Percentiles rank a stretch among this genome's conserved stretches.
phyloP scores from a whole-genome alignment of 1,284 basidiomycete genomes.

The Pisolithus thermaeus region DNA sequence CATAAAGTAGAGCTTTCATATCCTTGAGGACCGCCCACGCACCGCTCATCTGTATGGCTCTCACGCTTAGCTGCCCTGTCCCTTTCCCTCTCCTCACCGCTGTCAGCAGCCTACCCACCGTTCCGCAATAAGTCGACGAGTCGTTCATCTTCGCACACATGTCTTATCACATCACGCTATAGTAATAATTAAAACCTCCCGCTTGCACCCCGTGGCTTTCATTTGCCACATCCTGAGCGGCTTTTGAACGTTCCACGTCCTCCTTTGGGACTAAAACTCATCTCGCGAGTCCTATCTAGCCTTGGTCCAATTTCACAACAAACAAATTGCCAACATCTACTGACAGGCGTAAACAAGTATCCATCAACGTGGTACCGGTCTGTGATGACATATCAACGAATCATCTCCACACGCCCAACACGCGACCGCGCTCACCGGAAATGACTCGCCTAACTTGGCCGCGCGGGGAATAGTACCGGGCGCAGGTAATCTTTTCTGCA shows the following conservation, averaged over 20 bases:
- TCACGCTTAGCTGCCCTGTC: conserved; percentile 7
- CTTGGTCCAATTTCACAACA: conserved; percentile 3
- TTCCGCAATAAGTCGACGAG: conserved; percentile 8
- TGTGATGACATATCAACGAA: conserved; percentile 1
- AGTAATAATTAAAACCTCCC: conserved; percentile 23
- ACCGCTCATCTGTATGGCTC: neutral
- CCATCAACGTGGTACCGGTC: conserved; percentile 8
- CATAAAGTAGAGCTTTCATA: conserved; percentile 1
- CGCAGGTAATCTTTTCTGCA: conserved; percentile 50
- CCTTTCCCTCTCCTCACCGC: conserved; percentile 7
- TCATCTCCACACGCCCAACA: conserved; percentile 14
- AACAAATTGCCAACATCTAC: conserved; percentile 6
- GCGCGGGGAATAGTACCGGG: conserved; percentile 43
- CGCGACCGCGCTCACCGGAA: conserved; percentile 17
- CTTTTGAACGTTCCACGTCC: conserved; percentile 21
- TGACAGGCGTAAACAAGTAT: conserved; percentile 22
- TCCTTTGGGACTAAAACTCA: conserved; percentile 3
- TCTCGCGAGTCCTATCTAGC: too few species aligned
- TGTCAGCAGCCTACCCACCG: conserved; percentile 11
- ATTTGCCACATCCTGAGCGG: conserved; percentile 16
- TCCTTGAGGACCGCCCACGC: neutral
- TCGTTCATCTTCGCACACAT: conserved; percentile 8
- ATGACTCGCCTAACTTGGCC: conserved; percentile 20
- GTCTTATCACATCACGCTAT: conserved; percentile 22
- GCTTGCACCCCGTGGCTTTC: conserved; percentile 11